phyloP scores from a whole-genome alignment of 495 filamentous ascomycete species.

The Penicillium canescens region DNA sequence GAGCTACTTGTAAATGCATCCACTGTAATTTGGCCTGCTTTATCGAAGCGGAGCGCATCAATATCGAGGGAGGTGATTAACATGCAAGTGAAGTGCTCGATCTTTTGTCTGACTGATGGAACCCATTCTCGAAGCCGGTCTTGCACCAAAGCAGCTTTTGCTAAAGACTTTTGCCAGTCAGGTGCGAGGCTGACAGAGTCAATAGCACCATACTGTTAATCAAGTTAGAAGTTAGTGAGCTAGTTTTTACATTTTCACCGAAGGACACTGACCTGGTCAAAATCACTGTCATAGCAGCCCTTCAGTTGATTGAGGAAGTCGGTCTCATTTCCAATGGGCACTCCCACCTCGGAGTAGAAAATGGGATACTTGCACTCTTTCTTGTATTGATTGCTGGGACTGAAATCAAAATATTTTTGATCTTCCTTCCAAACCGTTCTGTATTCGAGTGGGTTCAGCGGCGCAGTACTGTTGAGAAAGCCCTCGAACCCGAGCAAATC shows the following conservation, averaged over 20 bases:
- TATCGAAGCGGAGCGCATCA: constrained; percentile 69
- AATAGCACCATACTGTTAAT: constrained; percentile 58
- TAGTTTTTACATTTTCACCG: too few species aligned
- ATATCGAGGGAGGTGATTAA: constrained; percentile 62
- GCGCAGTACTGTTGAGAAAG: constrained; percentile 61
- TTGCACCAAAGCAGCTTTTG: constrained; percentile 76
- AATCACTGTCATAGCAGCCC: constrained; percentile 69
- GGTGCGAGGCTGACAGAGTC: constrained; percentile 68
- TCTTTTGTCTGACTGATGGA: constrained; percentile 54
- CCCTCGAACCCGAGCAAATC: constrained; percentile 70
- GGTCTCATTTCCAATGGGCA: constrained; percentile 42
- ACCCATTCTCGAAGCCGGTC: constrained; percentile 74
- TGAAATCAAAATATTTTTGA: constrained; percentile 63
- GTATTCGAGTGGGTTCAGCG: constrained; percentile 58
- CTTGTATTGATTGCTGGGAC: constrained; percentile 56
- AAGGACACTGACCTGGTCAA: constrained; percentile 40
- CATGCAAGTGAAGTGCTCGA: constrained; percentile 67
- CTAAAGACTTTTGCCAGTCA: constrained; percentile 65
- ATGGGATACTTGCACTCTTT: constrained; percentile 60
- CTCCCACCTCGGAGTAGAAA: constrained; percentile 66
- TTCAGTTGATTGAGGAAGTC: constrained; percentile 40
- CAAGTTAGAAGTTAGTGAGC: too few species aligned
- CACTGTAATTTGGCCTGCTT: constrained; percentile 63
- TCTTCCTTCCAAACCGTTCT: constrained; percentile 55
- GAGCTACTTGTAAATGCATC: constrained; percentile 62